These are phyloP conservation scores for Moniliophthora roreri DNA, from an alignment of 1,284 basidiomycete genomes.

Conservation along the genomic window DNA sequence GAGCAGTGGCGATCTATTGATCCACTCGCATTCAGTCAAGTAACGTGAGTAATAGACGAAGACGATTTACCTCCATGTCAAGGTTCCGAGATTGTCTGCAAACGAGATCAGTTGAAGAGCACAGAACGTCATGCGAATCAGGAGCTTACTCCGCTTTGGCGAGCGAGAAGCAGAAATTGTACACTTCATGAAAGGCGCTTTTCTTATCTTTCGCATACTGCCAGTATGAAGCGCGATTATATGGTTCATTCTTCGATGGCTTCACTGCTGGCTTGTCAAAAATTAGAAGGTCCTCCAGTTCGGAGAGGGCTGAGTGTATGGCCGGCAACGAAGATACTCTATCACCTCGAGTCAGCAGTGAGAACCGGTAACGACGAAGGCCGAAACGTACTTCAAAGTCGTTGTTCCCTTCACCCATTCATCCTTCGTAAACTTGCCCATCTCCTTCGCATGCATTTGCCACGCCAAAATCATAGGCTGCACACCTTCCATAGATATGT, in stretches of 20 bases:
- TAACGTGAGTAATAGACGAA: background rate
- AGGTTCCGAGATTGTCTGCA: slow-evolving; percentile 66
- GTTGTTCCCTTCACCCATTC: slow-evolving; percentile 68
- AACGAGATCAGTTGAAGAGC: background rate
- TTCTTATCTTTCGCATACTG: slow-evolving; percentile 48
- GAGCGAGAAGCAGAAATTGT: slow-evolving; percentile 65
- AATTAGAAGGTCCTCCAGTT: slow-evolving; percentile 65
- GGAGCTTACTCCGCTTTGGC: slow-evolving; percentile 64
- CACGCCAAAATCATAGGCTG: slow-evolving; percentile 71
- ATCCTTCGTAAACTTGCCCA: slow-evolving; percentile 63
- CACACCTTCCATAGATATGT: slow-evolving; percentile 67
- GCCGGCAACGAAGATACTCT: slow-evolving; percentile 60
- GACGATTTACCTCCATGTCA: slow-evolving; percentile 68
- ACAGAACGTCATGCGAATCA: background rate
- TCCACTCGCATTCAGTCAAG: background rate
- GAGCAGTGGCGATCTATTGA: slow-evolving; percentile 59
- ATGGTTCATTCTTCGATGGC: slow-evolving; percentile 38
- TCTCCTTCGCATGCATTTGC: slow-evolving; percentile 66
- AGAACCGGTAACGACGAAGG: slow-evolving; percentile 3
- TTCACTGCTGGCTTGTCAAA: slow-evolving; percentile 39
- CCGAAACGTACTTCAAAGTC: slow-evolving; percentile 51
- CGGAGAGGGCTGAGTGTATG: slow-evolving; percentile 50
- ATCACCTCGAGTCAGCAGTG: slow-evolving; percentile 1
- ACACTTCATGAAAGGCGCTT: slow-evolving; percentile 60
- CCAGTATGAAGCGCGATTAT: slow-evolving; percentile 55